Conservation (phyloP, 2,329 filamentous ascomycete genomes). For the Lecanicillium sp. region DNA sequence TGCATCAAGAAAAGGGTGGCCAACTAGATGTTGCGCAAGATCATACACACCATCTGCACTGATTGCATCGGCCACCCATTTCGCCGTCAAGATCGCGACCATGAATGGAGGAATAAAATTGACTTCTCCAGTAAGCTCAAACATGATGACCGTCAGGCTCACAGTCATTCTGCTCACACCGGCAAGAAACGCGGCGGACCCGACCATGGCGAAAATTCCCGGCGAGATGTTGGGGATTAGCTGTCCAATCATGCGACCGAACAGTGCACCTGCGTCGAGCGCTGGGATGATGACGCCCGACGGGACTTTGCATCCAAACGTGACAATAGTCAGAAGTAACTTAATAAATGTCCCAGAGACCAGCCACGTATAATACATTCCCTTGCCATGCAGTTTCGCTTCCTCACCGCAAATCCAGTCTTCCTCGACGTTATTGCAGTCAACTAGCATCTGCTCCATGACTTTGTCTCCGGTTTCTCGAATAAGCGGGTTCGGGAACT, state of each 20-base stretch:
- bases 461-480: constrained; percentile 85
- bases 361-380: constrained; percentile 74
- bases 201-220: constrained; percentile 92
- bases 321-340: constrained; percentile 78
- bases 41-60: constrained; percentile 51
- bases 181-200: constrained; percentile 84
- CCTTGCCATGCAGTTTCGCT: constrained; percentile 64
- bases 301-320: constrained; percentile 90
- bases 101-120: constrained; percentile 98
- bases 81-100: constrained; percentile 96
- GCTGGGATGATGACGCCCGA: constrained; percentile 94
- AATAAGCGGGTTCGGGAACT: constrained; percentile 96
- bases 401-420: constrained; percentile 88
- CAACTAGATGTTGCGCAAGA: constrained; percentile 52
- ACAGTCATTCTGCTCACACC: constrained; percentile 95
- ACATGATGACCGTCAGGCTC: constrained; percentile 98
- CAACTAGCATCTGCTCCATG: constrained; percentile 84
- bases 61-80: constrained; percentile 84
- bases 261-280: constrained; percentile 89
- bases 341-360: constrained; percentile 76
- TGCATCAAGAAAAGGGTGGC: constrained; percentile 51
- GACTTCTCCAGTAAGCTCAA: constrained; percentile 91
- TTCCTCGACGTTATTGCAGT: constrained; percentile 75
- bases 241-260: constrained; percentile 83
- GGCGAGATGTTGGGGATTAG: constrained; percentile 86